A percentile compares a stretch with the other conserved stretches of the same genome.
These are phyloP conservation scores for Exophiala xenobiotica DNA, from an alignment of 2,329 filamentous ascomycete genomes.

Conservation along the genomic window DNA sequence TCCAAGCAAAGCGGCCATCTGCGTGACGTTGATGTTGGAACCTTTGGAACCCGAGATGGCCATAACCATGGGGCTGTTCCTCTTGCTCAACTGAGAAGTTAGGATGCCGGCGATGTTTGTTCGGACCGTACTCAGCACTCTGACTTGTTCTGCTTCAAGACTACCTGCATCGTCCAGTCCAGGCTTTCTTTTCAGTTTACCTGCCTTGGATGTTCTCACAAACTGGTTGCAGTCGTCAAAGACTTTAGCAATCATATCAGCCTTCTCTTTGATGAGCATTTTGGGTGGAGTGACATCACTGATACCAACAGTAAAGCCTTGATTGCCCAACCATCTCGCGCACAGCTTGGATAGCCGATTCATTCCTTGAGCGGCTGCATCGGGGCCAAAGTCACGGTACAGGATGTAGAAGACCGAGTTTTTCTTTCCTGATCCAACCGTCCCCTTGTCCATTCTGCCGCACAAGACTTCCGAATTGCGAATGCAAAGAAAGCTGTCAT, in stretches of 20 bases:
- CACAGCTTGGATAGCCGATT: slow-evolving; percentile 89
- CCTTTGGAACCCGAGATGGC: slow-evolving; percentile 96
- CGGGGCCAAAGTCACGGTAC: slow-evolving; percentile 87
- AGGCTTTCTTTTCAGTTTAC: slow-evolving; percentile 78
- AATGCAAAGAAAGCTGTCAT: slow-evolving; percentile 84
- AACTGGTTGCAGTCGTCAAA: slow-evolving; percentile 64
- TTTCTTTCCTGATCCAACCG: slow-evolving; percentile 95
- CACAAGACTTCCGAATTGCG: slow-evolving; percentile 98
- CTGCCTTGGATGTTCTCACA: slow-evolving; percentile 71
- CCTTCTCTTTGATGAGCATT: slow-evolving; percentile 69
- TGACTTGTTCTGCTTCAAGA: slow-evolving; percentile 77
- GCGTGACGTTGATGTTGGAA: slow-evolving; percentile 95
- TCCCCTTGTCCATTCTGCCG: slow-evolving; percentile 95
- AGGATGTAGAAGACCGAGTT: slow-evolving; percentile 97
- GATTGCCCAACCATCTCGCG: slow-evolving; percentile 81
- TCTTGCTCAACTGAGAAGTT: slow-evolving; percentile 82
- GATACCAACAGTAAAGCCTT: slow-evolving; percentile 94
- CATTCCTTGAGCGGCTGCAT: slow-evolving; percentile 87
- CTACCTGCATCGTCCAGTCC: slow-evolving; percentile 69
- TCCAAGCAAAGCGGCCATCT: slow-evolving; percentile 96
- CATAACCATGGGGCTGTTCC: slow-evolving; percentile 95
- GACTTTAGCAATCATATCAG: slow-evolving; percentile 69
- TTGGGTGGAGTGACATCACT: slow-evolving; percentile 86
- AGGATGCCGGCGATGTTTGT: slow-evolving; percentile 88
- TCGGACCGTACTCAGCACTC: slow-evolving; percentile 91